These are phyloP conservation scores for Silene uniflora DNA, from an alignment of 148 eudicot genomes.

Conservation along the genomic window DNA sequence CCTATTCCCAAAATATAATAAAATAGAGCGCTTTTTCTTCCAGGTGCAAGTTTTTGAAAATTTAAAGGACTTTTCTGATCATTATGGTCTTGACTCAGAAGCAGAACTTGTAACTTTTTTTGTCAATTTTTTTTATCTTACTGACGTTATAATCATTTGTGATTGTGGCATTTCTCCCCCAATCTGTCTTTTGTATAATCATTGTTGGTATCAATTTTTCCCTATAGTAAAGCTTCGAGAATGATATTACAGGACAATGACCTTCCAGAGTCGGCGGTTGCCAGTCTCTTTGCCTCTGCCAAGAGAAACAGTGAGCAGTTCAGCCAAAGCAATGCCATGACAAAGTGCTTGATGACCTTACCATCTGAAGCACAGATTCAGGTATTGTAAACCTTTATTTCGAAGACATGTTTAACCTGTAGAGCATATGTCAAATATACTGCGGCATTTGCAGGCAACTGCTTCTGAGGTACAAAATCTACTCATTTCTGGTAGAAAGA, in stretches of 20 bases:
- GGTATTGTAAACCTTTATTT: constrained; percentile 23
- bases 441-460: constrained; percentile 31
- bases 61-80: too few species aligned
- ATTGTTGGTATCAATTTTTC: neutral
- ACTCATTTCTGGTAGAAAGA: constrained; percentile 42
- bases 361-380: constrained; percentile 43
- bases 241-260: constrained; percentile 37
- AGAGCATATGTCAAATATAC: constrained; percentile 10
- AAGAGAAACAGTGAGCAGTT: constrained; percentile 27
- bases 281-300: constrained; percentile 44
- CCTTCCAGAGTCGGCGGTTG: constrained; percentile 44
- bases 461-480: constrained; percentile 44
- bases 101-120: neutral
- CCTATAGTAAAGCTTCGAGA: neutral
- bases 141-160: too few species aligned
- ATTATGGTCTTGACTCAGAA: too few species aligned
- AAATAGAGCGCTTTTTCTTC: too few species aligned
- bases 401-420: neutral
- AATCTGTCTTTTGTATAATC: neutral
- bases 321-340: constrained; percentile 17
- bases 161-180: too few species aligned
- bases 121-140: too few species aligned
- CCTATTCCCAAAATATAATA: too few species aligned
- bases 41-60: too few species aligned
- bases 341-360: constrained; percentile 34